These are phyloP conservation scores for Vicia villosa DNA, from an alignment of 306 rosid genomes.

Conservation along the genomic window DNA sequence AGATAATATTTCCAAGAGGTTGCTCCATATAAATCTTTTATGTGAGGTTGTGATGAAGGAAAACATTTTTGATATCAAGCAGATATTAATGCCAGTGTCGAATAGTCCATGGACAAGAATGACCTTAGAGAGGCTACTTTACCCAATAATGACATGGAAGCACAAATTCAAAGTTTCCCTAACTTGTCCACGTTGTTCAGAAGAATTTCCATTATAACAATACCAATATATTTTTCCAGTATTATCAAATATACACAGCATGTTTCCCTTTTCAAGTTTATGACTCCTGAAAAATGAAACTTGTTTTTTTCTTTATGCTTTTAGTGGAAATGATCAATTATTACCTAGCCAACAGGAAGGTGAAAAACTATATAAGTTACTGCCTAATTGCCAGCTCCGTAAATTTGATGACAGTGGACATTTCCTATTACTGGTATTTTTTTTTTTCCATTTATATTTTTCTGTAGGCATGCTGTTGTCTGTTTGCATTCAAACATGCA, in stretches of 20 bases:
- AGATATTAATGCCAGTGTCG: background rate
- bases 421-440: constrained; percentile 78
- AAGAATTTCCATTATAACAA: background rate
- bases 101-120: background rate
- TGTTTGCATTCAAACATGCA: no score
- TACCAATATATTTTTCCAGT: background rate
- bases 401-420: constrained; percentile 69
- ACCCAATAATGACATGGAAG: background rate
- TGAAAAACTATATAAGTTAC: constrained; percentile 47
- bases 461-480: background rate
- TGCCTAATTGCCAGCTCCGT: constrained; percentile 66
- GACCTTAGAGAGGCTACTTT: background rate
- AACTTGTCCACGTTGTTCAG: background rate
- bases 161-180: background rate
- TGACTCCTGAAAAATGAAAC: constrained; percentile 25
- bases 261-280: constrained; percentile 25
- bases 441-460: constrained; percentile 33
- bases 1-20: background rate
- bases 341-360: constrained; percentile 77
- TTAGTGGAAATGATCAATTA: constrained; percentile 75
- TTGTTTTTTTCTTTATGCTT: constrained; percentile 38
- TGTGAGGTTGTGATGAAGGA: background rate
- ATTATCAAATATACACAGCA: background rate
- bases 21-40: background rate
- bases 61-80: background rate